Conservation (phyloP, 441 rosid genomes). For the Geranium incanum region DNA sequence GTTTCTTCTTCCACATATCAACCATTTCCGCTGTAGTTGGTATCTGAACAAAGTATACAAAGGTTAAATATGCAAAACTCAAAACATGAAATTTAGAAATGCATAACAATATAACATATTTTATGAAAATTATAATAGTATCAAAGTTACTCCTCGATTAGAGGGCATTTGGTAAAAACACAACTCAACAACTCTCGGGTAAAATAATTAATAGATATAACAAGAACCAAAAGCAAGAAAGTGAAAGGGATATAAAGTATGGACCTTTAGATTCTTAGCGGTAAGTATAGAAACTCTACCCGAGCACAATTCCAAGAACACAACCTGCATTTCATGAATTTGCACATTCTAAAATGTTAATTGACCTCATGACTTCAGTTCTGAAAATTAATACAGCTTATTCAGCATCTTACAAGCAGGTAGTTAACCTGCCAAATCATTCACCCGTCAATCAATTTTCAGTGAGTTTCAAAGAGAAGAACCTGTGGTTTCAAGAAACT, state of each 20-base stretch:
- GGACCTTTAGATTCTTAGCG: slow-evolving; percentile 75
- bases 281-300: slow-evolving; percentile 69
- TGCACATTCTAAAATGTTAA: slow-evolving; percentile 1
- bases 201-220: neutral
- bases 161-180: neutral
- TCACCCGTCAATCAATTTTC: slow-evolving; percentile 23
- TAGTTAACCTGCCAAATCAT: slow-evolving; percentile 22
- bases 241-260: neutral
- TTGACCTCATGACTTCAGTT: slow-evolving; percentile 2
- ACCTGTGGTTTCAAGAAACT: slow-evolving; percentile 85
- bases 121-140: neutral
- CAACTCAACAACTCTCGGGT: neutral
- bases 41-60: slow-evolving; percentile 37
- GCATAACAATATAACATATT: too few relatives aligned
- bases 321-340: slow-evolving; percentile 40
- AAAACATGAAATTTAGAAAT: too few relatives aligned
- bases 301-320: slow-evolving; percentile 84
- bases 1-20: slow-evolving; percentile 78
- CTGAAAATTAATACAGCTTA: slow-evolving; percentile 7
- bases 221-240: neutral
- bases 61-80: neutral
- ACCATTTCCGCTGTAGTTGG: slow-evolving; percentile 73
- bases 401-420: slow-evolving; percentile 14
- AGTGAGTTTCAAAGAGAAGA: slow-evolving; percentile 25
- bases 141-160: neutral